These are phyloP conservation scores for Alternaria sp. DNA, from an alignment of 2,329 filamentous ascomycete genomes.

Conservation along the genomic window DNA sequence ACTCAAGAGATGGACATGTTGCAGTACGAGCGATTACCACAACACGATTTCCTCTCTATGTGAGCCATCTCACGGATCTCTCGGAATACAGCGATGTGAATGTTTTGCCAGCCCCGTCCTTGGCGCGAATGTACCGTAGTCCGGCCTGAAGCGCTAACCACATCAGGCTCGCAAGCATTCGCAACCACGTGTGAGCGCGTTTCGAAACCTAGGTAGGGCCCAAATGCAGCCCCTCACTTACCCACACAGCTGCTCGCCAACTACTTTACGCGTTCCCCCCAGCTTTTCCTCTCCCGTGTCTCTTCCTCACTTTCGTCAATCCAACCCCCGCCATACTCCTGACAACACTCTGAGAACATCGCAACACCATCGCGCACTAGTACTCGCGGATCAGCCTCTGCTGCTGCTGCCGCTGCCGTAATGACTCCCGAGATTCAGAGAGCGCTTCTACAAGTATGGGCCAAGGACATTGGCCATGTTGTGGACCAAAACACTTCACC, in stretches of 20 bases:
- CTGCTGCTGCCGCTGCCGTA: not conserved
- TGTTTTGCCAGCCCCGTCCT: not conserved
- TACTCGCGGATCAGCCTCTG: not conserved
- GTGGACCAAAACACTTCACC: conserved; percentile 20
- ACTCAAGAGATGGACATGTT: not conserved
- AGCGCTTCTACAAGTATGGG: conserved; percentile 25
- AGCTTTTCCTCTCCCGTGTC: not conserved
- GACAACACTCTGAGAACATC: not conserved
- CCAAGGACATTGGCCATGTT: conserved; percentile 20
- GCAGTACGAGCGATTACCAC: not conserved
- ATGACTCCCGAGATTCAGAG: conserved; percentile 22
- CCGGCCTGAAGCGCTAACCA: conserved; percentile 14
- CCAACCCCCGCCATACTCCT: not conserved
- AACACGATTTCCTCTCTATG: not conserved
- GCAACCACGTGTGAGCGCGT: conserved; percentile 13
- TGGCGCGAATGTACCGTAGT: conserved; percentile 5
- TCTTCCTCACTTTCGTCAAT: not conserved
- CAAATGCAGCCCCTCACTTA: conserved; percentile 10
- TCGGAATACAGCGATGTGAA: not conserved
- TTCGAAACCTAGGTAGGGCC: conserved; percentile 1
- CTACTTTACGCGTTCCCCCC: not conserved
- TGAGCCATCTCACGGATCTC: not conserved
- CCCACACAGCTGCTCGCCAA: not conserved
- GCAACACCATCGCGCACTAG: not conserved
- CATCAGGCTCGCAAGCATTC: conserved; percentile 3